phyloP scores from a whole-genome alignment of 441 rosid species.

The Melastoma candidum region DNA sequence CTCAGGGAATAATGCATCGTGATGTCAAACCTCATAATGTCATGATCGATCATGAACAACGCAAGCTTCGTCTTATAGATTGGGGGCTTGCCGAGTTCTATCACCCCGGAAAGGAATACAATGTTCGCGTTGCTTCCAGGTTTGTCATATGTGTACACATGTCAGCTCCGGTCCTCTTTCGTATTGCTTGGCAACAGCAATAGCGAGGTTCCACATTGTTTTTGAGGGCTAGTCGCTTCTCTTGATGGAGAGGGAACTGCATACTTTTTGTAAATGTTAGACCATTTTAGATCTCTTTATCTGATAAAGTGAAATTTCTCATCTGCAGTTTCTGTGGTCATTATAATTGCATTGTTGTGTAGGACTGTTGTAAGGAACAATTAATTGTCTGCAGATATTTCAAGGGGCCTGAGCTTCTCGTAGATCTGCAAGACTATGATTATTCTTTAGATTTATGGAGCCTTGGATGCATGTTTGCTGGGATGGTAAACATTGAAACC shows the following conservation, averaged over 20 bases:
- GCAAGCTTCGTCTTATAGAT: slow-evolving; percentile 89
- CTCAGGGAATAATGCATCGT: slow-evolving; percentile 96
- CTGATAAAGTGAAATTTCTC: no score
- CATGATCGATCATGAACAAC: slow-evolving; percentile 97
- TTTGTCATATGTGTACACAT: slow-evolving; percentile 16
- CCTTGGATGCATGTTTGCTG: slow-evolving; percentile 99
- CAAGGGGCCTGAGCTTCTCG: slow-evolving; percentile 5
- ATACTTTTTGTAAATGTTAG: no score
- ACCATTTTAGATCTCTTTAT: no score
- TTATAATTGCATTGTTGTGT: no score
- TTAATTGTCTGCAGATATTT: slow-evolving; percentile 49
- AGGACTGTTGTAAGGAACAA: no score
- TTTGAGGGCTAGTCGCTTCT: no score
- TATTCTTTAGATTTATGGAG: slow-evolving; percentile 97
- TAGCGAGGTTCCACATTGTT: no score
- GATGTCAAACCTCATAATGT: slow-evolving; percentile 99
- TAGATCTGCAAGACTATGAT: slow-evolving; percentile 32
- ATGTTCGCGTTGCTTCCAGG: slow-evolving; percentile 98
- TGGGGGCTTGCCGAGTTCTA: slow-evolving; percentile 97
- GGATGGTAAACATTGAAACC: slow-evolving; percentile 55
- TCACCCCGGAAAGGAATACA: slow-evolving; percentile 93
- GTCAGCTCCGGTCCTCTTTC: neutral
- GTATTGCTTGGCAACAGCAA: neutral
- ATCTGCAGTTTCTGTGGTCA: no score
- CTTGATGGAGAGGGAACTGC: no score